Evolutionary conservation across 306 rosid species (phyloP).

Genomic region (Oemleria cerasiformis): DNA sequence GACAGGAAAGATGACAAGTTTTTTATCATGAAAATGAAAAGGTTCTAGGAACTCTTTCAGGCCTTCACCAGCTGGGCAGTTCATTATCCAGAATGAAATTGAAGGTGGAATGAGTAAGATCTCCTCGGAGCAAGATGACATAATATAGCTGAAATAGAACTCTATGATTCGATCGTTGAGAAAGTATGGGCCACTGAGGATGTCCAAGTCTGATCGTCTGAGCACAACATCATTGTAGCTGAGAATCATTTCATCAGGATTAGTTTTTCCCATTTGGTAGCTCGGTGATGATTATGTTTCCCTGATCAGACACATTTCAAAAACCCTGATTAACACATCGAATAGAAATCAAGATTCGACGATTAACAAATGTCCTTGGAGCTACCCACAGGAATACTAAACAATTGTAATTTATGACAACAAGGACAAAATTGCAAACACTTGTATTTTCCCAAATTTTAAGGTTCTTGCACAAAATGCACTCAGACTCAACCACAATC

Average conservation of each 20-base stretch:
- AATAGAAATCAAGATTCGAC: not conserved
- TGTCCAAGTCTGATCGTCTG: conserved; percentile 68
- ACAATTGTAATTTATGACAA: not conserved
- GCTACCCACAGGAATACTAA: not conserved
- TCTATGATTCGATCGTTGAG: conserved; percentile 82
- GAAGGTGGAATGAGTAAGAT: conserved; percentile 76
- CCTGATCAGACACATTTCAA: conserved; percentile 12
- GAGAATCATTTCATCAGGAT: conserved; percentile 66
- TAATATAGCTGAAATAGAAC: conserved; percentile 69
- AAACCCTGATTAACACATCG: conserved; percentile 2
- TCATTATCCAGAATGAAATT: conserved; percentile 76
- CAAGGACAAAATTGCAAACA: not conserved
- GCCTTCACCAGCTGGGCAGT: conserved; percentile 47
- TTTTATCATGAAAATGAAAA: conserved; percentile 53
- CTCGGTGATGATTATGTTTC: not conserved
- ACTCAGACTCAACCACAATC: not conserved
- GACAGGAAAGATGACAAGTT: conserved; percentile 65
- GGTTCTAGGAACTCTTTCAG: conserved; percentile 71
- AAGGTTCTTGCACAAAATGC: not conserved
- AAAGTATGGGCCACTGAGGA: conserved; percentile 66
- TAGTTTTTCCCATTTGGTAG: conserved; percentile 42
- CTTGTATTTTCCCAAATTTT: not conserved
- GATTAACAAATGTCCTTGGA: not conserved
- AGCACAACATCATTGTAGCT: conserved; percentile 90
- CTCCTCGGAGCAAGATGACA: conserved; percentile 48